Evolutionary conservation across 257 asterid genomes (phyloP).

Genomic region (Solanum medicagineum): DNA sequence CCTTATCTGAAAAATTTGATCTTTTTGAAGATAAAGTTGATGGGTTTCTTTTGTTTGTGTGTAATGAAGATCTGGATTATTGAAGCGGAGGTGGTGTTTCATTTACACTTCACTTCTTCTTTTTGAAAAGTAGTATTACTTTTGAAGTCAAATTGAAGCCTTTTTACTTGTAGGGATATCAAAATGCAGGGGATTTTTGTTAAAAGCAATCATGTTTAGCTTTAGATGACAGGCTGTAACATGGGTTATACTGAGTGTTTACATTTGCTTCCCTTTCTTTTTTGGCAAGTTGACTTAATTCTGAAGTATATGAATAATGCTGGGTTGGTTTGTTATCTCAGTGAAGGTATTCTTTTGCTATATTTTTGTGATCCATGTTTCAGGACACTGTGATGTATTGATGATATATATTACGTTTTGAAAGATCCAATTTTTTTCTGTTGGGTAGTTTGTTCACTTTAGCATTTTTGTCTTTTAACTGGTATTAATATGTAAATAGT

Average conservation of each 20-base stretch:
- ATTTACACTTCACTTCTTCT: background rate
- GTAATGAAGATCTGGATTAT: slow-evolving; percentile 6
- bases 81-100: background rate
- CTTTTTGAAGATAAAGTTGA: background rate
- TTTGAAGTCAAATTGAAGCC: background rate
- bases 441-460: background rate
- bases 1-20: background rate
- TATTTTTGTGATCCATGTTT: background rate
- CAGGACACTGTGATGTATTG: background rate
- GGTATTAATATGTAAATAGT: background rate
- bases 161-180: background rate
- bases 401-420: background rate
- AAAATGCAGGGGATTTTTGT: background rate
- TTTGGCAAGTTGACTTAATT: background rate
- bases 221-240: background rate
- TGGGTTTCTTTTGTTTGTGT: background rate
- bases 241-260: background rate
- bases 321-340: background rate
- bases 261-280: background rate
- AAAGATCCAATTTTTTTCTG: background rate
- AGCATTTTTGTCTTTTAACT: background rate
- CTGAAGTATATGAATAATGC: background rate
- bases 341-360: background rate
- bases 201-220: background rate
- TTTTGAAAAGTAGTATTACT: background rate